These are phyloP conservation scores for Marasmius tenuissimus DNA, from an alignment of 1,284 basidiomycete genomes.

Conservation along the genomic window DNA sequence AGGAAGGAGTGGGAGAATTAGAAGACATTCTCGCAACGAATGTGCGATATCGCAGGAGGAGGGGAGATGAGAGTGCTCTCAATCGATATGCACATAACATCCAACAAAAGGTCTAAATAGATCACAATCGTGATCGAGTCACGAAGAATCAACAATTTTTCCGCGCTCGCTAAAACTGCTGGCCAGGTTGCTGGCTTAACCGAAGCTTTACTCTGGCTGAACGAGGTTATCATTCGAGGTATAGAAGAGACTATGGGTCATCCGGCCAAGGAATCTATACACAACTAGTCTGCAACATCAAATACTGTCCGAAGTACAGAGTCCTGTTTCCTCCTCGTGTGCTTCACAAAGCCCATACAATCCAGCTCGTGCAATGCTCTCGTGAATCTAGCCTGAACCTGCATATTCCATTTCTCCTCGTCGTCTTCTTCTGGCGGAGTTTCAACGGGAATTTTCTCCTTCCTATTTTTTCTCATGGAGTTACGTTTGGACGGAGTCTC, in stretches of 20 bases:
- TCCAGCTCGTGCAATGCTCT: conserved; percentile 78
- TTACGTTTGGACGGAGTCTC: neutral
- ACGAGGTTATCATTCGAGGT: too few relatives aligned
- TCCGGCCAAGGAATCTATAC: too few relatives aligned
- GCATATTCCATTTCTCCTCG: conserved; percentile 53
- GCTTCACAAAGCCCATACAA: conserved; percentile 74
- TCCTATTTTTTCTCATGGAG: conserved; percentile 4
- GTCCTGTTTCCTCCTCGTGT: conserved; percentile 73
- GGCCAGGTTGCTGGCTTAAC: too few relatives aligned
- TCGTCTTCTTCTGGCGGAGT: conserved; percentile 26
- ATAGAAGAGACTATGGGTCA: too few relatives aligned
- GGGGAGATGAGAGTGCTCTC: conserved; percentile 7
- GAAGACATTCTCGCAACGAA: conserved; percentile 7
- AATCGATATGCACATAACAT: conserved; percentile 14
- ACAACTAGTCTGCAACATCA: conserved; percentile 46
- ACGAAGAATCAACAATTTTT: neutral
- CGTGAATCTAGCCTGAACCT: conserved; percentile 75
- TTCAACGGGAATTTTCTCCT: conserved; percentile 21
- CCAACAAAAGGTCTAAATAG: neutral
- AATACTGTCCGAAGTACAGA: conserved; percentile 71
- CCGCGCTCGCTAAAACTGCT: too few relatives aligned
- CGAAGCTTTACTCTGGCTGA: too few relatives aligned
- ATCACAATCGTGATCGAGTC: neutral
- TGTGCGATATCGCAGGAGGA: neutral
- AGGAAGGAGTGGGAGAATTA: neutral